Evolutionary conservation across 345 rosid species (phyloP).

Genomic region (Dovyalis caffra): DNA sequence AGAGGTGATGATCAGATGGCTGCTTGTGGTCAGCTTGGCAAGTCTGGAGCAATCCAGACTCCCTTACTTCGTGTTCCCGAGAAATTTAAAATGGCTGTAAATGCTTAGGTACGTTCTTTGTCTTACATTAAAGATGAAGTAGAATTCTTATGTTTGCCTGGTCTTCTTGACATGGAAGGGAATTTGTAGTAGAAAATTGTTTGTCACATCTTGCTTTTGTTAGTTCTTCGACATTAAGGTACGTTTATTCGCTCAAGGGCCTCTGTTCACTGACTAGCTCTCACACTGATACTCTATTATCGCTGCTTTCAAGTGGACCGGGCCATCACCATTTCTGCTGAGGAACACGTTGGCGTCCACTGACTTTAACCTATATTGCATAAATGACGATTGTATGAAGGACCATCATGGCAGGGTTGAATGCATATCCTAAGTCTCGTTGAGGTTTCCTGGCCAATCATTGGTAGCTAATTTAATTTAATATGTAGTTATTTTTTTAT

Average conservation of each 20-base stretch:
- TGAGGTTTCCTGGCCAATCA: too few species aligned
- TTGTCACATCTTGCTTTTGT: neutral
- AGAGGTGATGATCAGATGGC: constrained; percentile 98
- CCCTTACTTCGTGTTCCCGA: constrained; percentile 78
- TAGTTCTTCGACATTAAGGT: neutral
- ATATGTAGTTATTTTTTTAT: too few species aligned
- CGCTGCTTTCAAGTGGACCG: too few species aligned
- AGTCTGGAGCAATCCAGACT: constrained; percentile 57
- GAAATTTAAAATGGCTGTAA: constrained; percentile 59
- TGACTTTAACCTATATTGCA: neutral
- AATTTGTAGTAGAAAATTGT: neutral
- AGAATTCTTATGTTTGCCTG: neutral
- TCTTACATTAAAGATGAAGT: neutral
- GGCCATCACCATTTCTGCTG: too few species aligned
- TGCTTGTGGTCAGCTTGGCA: constrained; percentile 97
- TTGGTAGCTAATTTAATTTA: too few species aligned
- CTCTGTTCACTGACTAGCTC: neutral
- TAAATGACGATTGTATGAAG: neutral
- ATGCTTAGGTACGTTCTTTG: constrained; percentile 10
- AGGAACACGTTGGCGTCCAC: too few species aligned
- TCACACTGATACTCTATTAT: neutral
- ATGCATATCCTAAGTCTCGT: too few species aligned
- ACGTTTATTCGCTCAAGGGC: neutral
- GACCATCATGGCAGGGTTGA: too few species aligned
- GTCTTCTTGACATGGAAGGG: neutral